These are phyloP conservation scores for Fusarium domesticum DNA, from an alignment of 2,329 filamentous ascomycete genomes.

Conservation along the genomic window DNA sequence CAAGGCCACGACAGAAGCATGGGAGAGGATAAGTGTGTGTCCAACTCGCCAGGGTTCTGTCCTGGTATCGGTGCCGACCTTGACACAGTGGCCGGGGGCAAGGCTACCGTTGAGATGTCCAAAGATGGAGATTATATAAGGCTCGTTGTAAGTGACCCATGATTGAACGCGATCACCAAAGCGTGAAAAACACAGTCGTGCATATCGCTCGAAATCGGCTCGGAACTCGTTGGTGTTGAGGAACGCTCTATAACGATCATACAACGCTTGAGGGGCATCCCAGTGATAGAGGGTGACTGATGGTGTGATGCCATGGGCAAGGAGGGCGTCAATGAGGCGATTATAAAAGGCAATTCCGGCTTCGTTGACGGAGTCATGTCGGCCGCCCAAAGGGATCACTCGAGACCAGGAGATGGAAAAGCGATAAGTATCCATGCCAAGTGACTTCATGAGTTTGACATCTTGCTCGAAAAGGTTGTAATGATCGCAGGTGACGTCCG, in stretches of 20 bases:
- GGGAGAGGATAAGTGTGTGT: conserved; percentile 19
- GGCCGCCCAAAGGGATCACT: conserved; percentile 59
- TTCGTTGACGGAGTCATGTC: conserved; percentile 58
- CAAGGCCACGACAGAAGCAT: conserved; percentile 12
- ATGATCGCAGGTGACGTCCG: conserved; percentile 41
- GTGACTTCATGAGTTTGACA: conserved; percentile 53
- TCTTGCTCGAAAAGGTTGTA: conserved; percentile 45
- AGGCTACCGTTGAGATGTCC: conserved; percentile 18
- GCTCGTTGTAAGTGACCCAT: conserved; percentile 34
- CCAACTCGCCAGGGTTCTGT: conserved; percentile 13
- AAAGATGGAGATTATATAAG: conserved; percentile 26
- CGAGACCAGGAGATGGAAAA: conserved; percentile 62
- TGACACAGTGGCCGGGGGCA: conserved; percentile 15
- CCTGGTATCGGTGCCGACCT: conserved; percentile 16
- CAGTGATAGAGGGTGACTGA: conserved; percentile 4
- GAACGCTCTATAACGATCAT: conserved; percentile 26
- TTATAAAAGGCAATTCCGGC: conserved; percentile 56
- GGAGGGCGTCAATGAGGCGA: conserved; percentile 52
- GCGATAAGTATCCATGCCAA: conserved; percentile 55
- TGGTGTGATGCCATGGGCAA: conserved; percentile 53
- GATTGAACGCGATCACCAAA: conserved; percentile 35
- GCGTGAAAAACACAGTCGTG: conserved; percentile 24
- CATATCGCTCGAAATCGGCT: conserved; percentile 26
- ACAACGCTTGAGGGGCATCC: conserved; percentile 22
- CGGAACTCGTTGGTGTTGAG: conserved; percentile 18